phyloP scores from a whole-genome alignment of 306 rosid genomes.

The Ochetophila trinervis region DNA sequence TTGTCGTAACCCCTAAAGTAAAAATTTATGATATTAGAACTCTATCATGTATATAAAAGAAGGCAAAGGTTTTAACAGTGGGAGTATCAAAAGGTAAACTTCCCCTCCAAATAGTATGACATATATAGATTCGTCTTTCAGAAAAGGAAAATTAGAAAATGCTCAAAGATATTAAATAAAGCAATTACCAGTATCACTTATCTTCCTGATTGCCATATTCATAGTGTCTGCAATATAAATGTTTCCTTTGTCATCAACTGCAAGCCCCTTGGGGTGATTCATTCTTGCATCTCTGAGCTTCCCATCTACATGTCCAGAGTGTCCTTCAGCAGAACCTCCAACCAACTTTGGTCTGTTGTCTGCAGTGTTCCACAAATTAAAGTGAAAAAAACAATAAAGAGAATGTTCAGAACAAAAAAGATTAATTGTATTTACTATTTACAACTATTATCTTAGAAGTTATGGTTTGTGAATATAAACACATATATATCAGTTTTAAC shows the following conservation, averaged over 20 bases:
- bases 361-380: constrained; percentile 40
- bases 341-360: constrained; percentile 85
- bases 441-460: too few species aligned
- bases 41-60: background rate
- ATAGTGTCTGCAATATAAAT: constrained; percentile 82
- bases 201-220: constrained; percentile 91
- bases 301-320: constrained; percentile 83
- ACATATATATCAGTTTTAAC: background rate
- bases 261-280: constrained; percentile 85
- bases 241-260: constrained; percentile 91
- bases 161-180: background rate
- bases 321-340: constrained; percentile 86
- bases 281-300: constrained; percentile 74
- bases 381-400: constrained; percentile 7
- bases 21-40: constrained; percentile 24
- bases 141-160: background rate
- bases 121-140: too few species aligned
- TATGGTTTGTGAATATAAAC: background rate
- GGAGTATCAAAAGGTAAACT: too few species aligned
- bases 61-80: too few species aligned
- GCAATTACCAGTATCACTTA: constrained; percentile 71
- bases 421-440: background rate
- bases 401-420: constrained; percentile 5
- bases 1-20: constrained; percentile 71
- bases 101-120: too few species aligned